These are phyloP conservation scores for Clitopilus passeckerianus DNA, from an alignment of 768 basidiomycete species.

Conservation along the genomic window DNA sequence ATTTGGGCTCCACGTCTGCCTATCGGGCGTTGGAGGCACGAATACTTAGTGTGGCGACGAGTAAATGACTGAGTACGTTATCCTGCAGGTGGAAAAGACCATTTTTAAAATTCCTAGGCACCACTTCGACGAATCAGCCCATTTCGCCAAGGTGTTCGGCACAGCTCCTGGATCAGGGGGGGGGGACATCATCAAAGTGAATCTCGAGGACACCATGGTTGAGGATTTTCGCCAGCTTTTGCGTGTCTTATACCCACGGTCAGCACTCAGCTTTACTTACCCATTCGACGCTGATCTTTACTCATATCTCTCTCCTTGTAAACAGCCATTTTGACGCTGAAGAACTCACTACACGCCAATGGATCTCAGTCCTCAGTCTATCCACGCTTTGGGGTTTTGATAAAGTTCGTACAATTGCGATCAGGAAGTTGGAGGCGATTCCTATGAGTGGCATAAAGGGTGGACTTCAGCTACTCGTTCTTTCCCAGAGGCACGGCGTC, in stretches of 20 bases:
- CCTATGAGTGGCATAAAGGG: background rate
- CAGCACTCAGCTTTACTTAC: slow-evolving; percentile 2
- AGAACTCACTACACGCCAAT: slow-evolving; percentile 7
- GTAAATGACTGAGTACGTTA: background rate
- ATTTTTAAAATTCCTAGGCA: slow-evolving; percentile 33
- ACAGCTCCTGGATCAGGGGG: slow-evolving; percentile 13
- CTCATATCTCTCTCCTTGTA: background rate
- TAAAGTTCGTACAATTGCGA: slow-evolving; percentile 16
- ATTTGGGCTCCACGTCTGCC: background rate
- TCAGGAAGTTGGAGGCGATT: slow-evolving; percentile 12
- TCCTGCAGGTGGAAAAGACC: slow-evolving; percentile 27
- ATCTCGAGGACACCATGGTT: slow-evolving; percentile 15
- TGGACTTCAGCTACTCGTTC: background rate
- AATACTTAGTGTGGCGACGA: background rate
- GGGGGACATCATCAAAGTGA: slow-evolving; percentile 7
- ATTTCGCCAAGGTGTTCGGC: slow-evolving; percentile 19
- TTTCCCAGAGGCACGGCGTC: background rate
- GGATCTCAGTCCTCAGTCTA: slow-evolving; percentile 25
- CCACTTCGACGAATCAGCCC: slow-evolving; percentile 22
- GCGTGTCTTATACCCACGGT: slow-evolving; percentile 21
- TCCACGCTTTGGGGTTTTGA: slow-evolving; percentile 24
- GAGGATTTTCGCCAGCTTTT: slow-evolving; percentile 20
- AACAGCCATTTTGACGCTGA: background rate
- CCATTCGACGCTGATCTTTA: background rate
- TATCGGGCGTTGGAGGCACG: background rate